Evolutionary conservation across 2,329 filamentous ascomycete genomes (phyloP).

Genomic region (Metarhizium album): DNA sequence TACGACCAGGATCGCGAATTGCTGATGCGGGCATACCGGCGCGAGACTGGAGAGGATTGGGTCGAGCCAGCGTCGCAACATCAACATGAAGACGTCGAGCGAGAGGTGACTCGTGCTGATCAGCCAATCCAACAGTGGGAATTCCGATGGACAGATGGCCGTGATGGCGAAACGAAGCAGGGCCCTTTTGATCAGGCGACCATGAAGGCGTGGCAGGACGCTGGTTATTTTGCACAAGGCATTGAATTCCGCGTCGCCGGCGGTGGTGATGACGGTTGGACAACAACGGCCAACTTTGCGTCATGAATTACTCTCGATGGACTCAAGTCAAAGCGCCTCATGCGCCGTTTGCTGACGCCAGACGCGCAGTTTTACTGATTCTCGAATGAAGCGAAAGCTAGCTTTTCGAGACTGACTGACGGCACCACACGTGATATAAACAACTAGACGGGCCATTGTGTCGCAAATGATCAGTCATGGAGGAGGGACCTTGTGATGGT

Average conservation of each 20-base stretch:
- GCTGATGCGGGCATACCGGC: slow-evolving; percentile 70
- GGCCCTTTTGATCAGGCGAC: slow-evolving; percentile 77
- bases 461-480: background rate
- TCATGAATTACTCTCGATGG: slow-evolving; percentile 15
- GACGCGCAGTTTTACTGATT: background rate
- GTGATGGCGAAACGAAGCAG: slow-evolving; percentile 68
- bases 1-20: slow-evolving; percentile 83
- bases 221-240: slow-evolving; percentile 85
- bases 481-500: background rate
- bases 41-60: slow-evolving; percentile 85
- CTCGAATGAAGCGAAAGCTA: background rate
- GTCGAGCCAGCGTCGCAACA: slow-evolving; percentile 29
- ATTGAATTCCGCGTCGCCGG: slow-evolving; percentile 64
- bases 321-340: background rate
- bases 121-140: slow-evolving; percentile 51
- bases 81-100: slow-evolving; percentile 9
- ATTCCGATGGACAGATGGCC: slow-evolving; percentile 82
- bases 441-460: background rate
- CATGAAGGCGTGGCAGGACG: slow-evolving; percentile 86
- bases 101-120: background rate
- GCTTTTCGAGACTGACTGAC: too few species aligned
- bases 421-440: background rate
- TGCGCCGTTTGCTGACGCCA: background rate
- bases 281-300: slow-evolving; percentile 36
- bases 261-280: slow-evolving; percentile 43